Percentiles rank a stretch among this genome's conserved stretches.
phyloP scores from a whole-genome alignment of 495 filamentous ascomycete genomes.

The Ramalina intermedia region DNA sequence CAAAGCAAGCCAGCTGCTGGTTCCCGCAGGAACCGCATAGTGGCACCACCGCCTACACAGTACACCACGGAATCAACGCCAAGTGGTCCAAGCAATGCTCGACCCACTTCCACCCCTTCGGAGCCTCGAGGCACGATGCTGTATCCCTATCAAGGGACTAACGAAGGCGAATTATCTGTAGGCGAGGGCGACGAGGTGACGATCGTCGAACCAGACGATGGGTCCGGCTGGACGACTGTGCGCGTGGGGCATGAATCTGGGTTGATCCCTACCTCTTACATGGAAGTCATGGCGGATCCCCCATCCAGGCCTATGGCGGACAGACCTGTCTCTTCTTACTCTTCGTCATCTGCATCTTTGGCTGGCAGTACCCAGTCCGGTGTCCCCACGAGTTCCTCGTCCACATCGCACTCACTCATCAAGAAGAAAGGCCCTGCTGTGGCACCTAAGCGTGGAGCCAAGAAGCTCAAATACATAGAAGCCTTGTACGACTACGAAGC shows the following conservation, averaged over 20 bases:
- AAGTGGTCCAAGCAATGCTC: constrained; percentile 21
- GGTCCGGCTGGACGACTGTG: constrained; percentile 81
- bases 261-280: constrained; percentile 74
- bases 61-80: constrained; percentile 53
- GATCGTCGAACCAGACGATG: constrained; percentile 83
- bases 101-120: constrained; percentile 19
- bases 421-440: constrained; percentile 93
- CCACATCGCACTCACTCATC: constrained; percentile 6
- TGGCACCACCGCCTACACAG: constrained; percentile 74
- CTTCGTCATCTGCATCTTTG: constrained; percentile 62
- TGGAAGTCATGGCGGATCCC: constrained; percentile 37
- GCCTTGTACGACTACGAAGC: constrained; percentile 87
- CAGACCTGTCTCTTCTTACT: constrained; percentile 54
- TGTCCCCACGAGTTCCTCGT: constrained; percentile 3
- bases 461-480: constrained; percentile 89
- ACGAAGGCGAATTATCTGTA: constrained; percentile 67
- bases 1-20: constrained; percentile 27
- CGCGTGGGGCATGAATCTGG: constrained; percentile 52
- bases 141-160: constrained; percentile 67
- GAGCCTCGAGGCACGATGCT: constrained; percentile 76
- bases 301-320: constrained; percentile 25
- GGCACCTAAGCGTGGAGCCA: constrained; percentile 79
- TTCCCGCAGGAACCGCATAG: constrained; percentile 47
- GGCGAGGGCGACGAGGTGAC: constrained; percentile 59
- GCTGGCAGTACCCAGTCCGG: constrained; percentile 30